A percentile compares a stretch with the other conserved stretches of the same genome.
These are phyloP conservation scores for Mycogone perniciosa DNA, from an alignment of 2,329 filamentous ascomycete species.

Conservation along the genomic window DNA sequence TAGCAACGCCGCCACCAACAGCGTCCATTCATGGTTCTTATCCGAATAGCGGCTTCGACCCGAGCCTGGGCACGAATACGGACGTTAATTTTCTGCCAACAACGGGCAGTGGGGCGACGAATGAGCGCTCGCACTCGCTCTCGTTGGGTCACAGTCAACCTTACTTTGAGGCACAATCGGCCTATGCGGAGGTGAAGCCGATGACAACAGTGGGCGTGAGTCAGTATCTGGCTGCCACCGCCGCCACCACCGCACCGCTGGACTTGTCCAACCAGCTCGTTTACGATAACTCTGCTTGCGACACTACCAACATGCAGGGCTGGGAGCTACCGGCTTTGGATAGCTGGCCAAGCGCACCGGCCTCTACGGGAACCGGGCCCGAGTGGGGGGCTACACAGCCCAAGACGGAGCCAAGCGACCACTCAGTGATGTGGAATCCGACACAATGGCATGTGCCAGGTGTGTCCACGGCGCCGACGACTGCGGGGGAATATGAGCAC, in stretches of 20 bases:
- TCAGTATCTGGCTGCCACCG: slow-evolving; percentile 23
- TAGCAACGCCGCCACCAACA: slow-evolving; percentile 52
- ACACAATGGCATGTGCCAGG: slow-evolving; percentile 28
- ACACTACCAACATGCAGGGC: slow-evolving; percentile 25
- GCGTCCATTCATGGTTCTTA: slow-evolving; percentile 45
- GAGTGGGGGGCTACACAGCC: slow-evolving; percentile 27
- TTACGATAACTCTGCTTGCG: slow-evolving; percentile 29
- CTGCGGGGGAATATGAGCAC: slow-evolving; percentile 21
- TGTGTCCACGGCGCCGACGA: slow-evolving; percentile 18
- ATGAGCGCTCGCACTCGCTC: slow-evolving; percentile 20
- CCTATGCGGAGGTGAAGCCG: slow-evolving; percentile 30
- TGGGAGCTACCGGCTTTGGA: slow-evolving; percentile 35
- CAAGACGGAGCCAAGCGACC: slow-evolving; percentile 27
- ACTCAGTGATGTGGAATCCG: slow-evolving; percentile 30
- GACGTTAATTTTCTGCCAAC: slow-evolving; percentile 27
- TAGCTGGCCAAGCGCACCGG: slow-evolving; percentile 24
- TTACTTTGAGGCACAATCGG: slow-evolving; percentile 29
- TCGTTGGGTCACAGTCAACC: slow-evolving; percentile 22
- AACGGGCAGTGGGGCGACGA: slow-evolving; percentile 21
- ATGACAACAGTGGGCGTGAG: slow-evolving; percentile 23
- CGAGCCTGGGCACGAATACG: slow-evolving; percentile 24
- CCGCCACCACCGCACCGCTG: slow-evolving; percentile 22
- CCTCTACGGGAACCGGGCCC: slow-evolving; percentile 21
- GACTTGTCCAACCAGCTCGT: slow-evolving; percentile 28
- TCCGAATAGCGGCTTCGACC: slow-evolving; percentile 40